Conservation (phyloP, 2,329 filamentous ascomycete species). For the Clonostachys byssicola region DNA sequence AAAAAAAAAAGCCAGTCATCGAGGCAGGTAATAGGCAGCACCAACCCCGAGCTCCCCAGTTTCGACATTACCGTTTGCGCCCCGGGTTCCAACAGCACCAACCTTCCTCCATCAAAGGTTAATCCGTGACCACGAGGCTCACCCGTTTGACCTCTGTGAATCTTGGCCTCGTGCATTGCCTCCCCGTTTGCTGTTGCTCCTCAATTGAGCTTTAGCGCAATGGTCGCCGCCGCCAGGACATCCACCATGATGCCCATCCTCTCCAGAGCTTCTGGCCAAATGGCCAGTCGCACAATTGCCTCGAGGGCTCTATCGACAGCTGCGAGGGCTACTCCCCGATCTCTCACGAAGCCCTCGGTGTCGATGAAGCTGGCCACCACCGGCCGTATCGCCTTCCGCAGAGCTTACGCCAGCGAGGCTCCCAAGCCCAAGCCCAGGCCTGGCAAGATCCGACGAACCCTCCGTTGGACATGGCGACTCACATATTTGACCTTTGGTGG, state of each 20-base stretch:
- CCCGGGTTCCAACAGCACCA: background rate
- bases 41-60: no score
- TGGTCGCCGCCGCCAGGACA: conserved; percentile 12
- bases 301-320: conserved; percentile 25
- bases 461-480: conserved; percentile 80
- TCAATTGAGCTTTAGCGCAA: conserved; percentile 7
- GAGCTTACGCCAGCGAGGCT: conserved; percentile 46
- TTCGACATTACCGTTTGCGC: no score
- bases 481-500: conserved; percentile 73
- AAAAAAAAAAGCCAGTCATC: no score
- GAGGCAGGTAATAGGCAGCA: no score
- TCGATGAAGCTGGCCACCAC: conserved; percentile 25
- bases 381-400: conserved; percentile 33
- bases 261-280: conserved; percentile 4
- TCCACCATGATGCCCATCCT: conserved; percentile 8
- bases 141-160: background rate
- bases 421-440: conserved; percentile 40
- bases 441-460: conserved; percentile 59
- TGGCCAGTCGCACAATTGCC: conserved; percentile 5
- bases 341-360: conserved; percentile 15
- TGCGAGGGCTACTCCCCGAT: conserved; percentile 8
- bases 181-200: background rate
- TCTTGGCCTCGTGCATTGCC: no score
- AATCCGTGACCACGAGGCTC: background rate
- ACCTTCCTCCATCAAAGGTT: background rate